These are phyloP conservation scores for Alisma plantagoaquatica DNA, from an alignment of 106 monocot genomes.

Conservation along the genomic window DNA sequence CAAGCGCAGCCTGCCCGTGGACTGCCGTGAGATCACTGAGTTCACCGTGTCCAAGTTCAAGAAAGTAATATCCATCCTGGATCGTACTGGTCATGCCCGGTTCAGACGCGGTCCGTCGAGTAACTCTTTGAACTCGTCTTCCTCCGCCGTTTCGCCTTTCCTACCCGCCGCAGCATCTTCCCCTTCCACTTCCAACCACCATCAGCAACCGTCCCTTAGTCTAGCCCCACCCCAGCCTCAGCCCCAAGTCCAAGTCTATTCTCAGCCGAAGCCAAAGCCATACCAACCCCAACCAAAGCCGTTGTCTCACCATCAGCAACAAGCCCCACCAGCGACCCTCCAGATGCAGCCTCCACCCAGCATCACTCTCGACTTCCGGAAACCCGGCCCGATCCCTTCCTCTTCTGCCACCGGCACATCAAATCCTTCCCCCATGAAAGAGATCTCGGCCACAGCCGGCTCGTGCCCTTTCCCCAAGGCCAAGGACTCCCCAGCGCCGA, in stretches of 20 bases:
- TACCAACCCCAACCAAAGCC: too few relatives aligned
- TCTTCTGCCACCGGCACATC: too few relatives aligned
- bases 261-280: too few relatives aligned
- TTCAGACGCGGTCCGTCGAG: conserved; percentile 82
- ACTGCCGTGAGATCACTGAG: conserved; percentile 79
- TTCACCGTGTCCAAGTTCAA: conserved; percentile 77
- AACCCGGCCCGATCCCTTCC: conserved; percentile 8
- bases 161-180: neutral
- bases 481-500: conserved; percentile 17
- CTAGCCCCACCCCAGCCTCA: neutral
- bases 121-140: too few relatives aligned
- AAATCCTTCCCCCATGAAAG: neutral
- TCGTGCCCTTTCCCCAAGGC: too few relatives aligned
- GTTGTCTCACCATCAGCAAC: too few relatives aligned
- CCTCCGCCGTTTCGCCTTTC: neutral
- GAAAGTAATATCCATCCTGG: conserved; percentile 76
- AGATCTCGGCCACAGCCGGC: conserved; percentile 2
- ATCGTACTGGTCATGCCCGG: conserved; percentile 89
- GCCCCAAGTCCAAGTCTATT: too few relatives aligned
- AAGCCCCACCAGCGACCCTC: neutral
- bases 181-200: neutral
- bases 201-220: neutral
- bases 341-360: conserved; percentile 8
- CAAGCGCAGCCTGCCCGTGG: too few relatives aligned
- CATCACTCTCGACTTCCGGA: conserved; percentile 39